phyloP scores from a whole-genome alignment of 2,329 filamentous ascomycete genomes.

The Arthrobotrys musiformis region DNA sequence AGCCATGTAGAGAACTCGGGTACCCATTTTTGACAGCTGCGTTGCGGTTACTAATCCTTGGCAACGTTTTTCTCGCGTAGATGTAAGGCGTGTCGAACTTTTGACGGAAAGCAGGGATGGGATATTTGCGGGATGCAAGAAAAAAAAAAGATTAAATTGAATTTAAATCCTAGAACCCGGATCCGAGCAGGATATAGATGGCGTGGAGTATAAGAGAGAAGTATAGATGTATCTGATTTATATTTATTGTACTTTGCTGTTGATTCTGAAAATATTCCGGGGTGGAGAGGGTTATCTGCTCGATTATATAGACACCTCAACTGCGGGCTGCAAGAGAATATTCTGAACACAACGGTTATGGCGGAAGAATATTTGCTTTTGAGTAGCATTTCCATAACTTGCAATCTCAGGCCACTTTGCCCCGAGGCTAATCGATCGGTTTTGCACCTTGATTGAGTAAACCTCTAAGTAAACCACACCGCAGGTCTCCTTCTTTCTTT shows the following conservation, averaged over 20 bases:
- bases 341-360: neutral
- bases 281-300: neutral
- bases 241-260: neutral
- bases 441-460: neutral
- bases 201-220: neutral
- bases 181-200: neutral
- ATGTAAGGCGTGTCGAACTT: neutral
- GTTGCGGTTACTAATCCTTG: conserved; percentile 10
- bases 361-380: neutral
- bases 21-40: conserved; percentile 33
- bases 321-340: neutral
- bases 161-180: neutral
- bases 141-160: neutral
- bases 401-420: neutral
- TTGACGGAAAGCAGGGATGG: neutral
- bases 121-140: neutral
- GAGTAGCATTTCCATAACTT: neutral
- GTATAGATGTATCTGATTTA: neutral
- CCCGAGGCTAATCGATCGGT: neutral
- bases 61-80: neutral
- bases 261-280: neutral
- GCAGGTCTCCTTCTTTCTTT: no score
- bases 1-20: conserved; percentile 44
- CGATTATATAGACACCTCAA: neutral
- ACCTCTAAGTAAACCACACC: neutral